Evolutionary conservation across 257 asterid species (phyloP), one percentile per base, ranked within the genome.

Genomic region (Solanum chiquidenum): DNA sequence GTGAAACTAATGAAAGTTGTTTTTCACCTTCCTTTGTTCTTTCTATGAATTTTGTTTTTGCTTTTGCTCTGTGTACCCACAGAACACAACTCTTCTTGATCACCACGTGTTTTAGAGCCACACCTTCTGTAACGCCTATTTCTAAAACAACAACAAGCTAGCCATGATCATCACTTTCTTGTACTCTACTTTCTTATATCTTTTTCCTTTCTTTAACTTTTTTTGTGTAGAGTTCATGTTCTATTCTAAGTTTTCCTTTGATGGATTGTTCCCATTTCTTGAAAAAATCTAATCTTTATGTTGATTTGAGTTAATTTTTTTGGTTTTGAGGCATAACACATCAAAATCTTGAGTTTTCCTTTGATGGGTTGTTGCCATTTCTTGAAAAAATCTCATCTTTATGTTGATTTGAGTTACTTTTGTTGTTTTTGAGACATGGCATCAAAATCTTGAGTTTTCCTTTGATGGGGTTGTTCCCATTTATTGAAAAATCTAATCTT

Each of bases 81-180:
- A 49, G 83, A 88, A 86, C 91, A 86, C 91, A 27, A 27, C 21
- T 88, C 88, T 89, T 83, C 93, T 86, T 49, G 23, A 49, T 83
- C 92, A 88, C 91, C 96, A 95, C 98, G 94, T 92, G 94, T 90
- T 91, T 25, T 35, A 89, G 71, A 58, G 73, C 91, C 62, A 3
- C 76, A 49, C n/a, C 25, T 87, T 76, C 88, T 42, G 85, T 86
- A 82, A 86, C 87, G 62, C 84, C 84, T 40, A 62, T 79, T 73
- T 62, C 86, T 82, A 86, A 21, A 69, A 29, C 55, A 44, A 27
- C 27, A 12, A 16, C 1, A 5, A 52, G 62, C 23, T 52, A 86
- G 42, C 72, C 74, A 49, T 85, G 60, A 66, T 64, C 87, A 64
- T 25, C 46, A 62, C 87, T 58, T 71, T 7, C 5, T 60, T 73